Base-by-base conservation (phyloP, 1,284 basidiomycete genomes). In the Gomphus bonarii region DNA sequence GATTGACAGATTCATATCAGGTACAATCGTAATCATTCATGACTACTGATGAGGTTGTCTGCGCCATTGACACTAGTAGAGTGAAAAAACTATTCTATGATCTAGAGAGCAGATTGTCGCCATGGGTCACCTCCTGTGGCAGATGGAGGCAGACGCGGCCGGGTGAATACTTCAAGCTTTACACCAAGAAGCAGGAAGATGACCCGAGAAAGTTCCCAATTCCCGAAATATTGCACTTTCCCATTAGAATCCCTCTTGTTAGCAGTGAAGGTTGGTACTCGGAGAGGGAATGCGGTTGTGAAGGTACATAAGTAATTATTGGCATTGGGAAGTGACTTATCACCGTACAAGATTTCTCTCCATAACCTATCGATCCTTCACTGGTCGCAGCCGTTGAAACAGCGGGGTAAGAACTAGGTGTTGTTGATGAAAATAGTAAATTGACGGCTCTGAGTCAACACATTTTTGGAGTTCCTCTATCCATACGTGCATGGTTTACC, bases 51-150 rank as follows among this genome's bases (percentile, higher is more conserved):
- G 92, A 95, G 63, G 80, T 95, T 30, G 76, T 89, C 33, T 91
- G 88, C 64, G 91, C 95, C 16, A 79, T 95, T 42, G 91, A 94
- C 63, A 74, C 82, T 0, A 95, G 95, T 1, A 87, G 85, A 66
- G 91, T 93, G 65, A 97, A 97, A 70, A 92, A 97, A 72, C 92
- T 81, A 3, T 81, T 81, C 59, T 94, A 88, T 66, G 91, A 95
- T 64, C 73, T 85, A 0, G 84, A 86, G 44, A 82, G 76, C 9
- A 84, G 88, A 30, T 73, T 97, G 63, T 88, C 91, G 33, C 75
- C 78, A 52, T 93, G 85, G 82, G 78, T 88, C 40, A 88, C 85
- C 18, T 80, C 94, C 95, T 0, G 87, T 89, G 3, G 89, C 85
- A 5, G 94, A 67, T 94, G 95, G 0, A 95, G 94, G 30, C 83